Conservation (phyloP, 139 green algal species). For the Coelastrella sp. region DNA sequence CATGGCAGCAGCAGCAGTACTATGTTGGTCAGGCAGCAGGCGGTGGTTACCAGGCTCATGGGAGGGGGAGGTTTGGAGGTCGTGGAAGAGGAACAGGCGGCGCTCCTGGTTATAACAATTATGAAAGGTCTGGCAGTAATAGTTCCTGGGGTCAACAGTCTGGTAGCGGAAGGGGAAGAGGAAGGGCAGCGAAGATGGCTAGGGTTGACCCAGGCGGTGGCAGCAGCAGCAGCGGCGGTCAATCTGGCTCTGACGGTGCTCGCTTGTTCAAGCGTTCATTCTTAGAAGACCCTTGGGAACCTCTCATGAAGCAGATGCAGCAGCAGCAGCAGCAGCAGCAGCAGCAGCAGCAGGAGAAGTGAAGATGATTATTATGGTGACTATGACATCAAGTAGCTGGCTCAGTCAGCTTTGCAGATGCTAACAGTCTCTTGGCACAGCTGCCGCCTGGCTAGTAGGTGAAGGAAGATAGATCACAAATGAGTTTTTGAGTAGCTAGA, state of each 20-base stretch:
- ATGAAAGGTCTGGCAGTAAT: neutral
- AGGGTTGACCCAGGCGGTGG: neutral
- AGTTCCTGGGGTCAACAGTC: neutral
- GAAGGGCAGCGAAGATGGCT: slow-evolving; percentile 17
- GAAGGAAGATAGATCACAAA: too few relatives aligned
- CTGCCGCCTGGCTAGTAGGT: too few relatives aligned
- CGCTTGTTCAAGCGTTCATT: slow-evolving; percentile 55
- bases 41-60: neutral
- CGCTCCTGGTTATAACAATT: neutral
- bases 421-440: too few relatives aligned
- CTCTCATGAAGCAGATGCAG: slow-evolving; percentile 16
- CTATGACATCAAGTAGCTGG: too few relatives aligned
- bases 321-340: slow-evolving; percentile 14
- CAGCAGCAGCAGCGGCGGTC: neutral
- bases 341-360: neutral
- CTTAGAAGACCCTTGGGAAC: slow-evolving; percentile 50
- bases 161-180: slow-evolving; percentile 5
- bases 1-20: slow-evolving; percentile 29
- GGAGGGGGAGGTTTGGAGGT: neutral
- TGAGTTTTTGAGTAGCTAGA: too few relatives aligned
- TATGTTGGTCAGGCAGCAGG: neutral
- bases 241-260: too few relatives aligned
- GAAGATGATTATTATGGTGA: too few relatives aligned
- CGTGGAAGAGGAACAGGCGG: neutral
- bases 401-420: too few relatives aligned